Percentiles rank a stretch among this genome's conserved stretches.
These are phyloP conservation scores for Melanomma pulvis-pyrius DNA, from an alignment of 495 filamentous ascomycete species.

Conservation along the genomic window DNA sequence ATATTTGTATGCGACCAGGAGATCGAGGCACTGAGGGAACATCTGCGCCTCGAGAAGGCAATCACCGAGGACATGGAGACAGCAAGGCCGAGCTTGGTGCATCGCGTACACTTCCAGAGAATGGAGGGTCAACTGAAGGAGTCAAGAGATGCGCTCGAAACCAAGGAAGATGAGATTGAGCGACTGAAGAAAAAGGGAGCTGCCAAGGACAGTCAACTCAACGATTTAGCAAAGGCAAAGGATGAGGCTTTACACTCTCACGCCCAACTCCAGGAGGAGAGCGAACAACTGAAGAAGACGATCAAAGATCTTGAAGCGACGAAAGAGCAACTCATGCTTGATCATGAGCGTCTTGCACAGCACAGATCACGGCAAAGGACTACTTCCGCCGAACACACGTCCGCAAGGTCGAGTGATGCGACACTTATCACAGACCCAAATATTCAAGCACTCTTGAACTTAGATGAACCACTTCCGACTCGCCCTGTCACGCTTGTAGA, in stretches of 20 bases:
- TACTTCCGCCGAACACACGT: conserved; percentile 14
- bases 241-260: background rate
- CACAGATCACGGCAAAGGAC: conserved; percentile 17
- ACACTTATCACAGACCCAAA: conserved; percentile 26
- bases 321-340: conserved; percentile 28
- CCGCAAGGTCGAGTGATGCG: conserved; percentile 25
- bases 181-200: background rate
- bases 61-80: conserved; percentile 31
- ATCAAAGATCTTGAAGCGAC: conserved; percentile 22
- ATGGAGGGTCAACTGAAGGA: conserved; percentile 29
- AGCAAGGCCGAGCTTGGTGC: conserved; percentile 25
- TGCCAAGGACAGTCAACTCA: background rate
- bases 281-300: conserved; percentile 8
- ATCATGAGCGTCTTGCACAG: conserved; percentile 27
- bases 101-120: conserved; percentile 28
- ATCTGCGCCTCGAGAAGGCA: conserved; percentile 23
- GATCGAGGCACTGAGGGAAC: conserved; percentile 2
- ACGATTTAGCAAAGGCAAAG: background rate
- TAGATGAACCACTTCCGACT: conserved; percentile 14
- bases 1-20: conserved; percentile 15
- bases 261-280: conserved; percentile 7
- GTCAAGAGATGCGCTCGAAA: background rate
- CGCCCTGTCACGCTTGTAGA: conserved; percentile 7
- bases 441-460: background rate
- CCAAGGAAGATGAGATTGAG: conserved; percentile 13